A percentile compares a stretch with the other conserved stretches of the same genome.
These are phyloP conservation scores for Dothideomycetes sp. DNA, from an alignment of 2,329 filamentous ascomycete genomes.

Conservation along the genomic window DNA sequence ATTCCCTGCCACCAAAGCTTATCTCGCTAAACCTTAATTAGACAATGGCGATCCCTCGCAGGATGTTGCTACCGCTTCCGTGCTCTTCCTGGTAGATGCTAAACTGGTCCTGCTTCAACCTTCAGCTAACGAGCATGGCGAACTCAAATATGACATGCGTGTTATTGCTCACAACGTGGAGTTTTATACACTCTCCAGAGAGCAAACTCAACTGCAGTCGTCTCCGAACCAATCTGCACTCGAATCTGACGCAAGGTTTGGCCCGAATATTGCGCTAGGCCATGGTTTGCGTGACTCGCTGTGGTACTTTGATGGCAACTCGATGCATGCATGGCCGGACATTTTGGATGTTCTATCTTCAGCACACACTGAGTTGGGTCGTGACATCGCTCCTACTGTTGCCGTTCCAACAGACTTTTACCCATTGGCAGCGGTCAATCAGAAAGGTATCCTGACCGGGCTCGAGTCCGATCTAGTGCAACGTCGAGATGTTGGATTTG, in stretches of 20 bases:
- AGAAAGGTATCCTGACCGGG: conserved; percentile 81
- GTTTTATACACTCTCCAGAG: conserved; percentile 86
- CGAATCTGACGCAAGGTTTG: conserved; percentile 13
- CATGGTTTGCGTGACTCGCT: conserved; percentile 71
- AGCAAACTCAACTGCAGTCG: conserved; percentile 51
- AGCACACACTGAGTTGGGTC: conserved; percentile 53
- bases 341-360: conserved; percentile 73
- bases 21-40: conserved; percentile 22
- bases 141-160: conserved; percentile 96
- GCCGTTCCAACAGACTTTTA: conserved; percentile 89
- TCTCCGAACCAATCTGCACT: not conserved
- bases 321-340: conserved; percentile 82
- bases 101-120: conserved; percentile 90
- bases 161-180: conserved; percentile 94
- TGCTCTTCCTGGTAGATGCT: conserved; percentile 92
- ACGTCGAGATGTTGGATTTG: conserved; percentile 81
- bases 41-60: conserved; percentile 87
- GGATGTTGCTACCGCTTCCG: conserved; percentile 86
- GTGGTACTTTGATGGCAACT: conserved; percentile 86
- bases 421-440: conserved; percentile 76
- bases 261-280: conserved; percentile 20
- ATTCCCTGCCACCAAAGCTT: not conserved
- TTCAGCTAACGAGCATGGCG: conserved; percentile 68
- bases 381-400: conserved; percentile 65
- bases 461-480: conserved; percentile 92